Percentiles rank a stretch among this genome's conserved stretches.
Evolutionary conservation across 1,284 basidiomycete genomes (phyloP).

Genomic region (Heterobasidion parviporum): DNA sequence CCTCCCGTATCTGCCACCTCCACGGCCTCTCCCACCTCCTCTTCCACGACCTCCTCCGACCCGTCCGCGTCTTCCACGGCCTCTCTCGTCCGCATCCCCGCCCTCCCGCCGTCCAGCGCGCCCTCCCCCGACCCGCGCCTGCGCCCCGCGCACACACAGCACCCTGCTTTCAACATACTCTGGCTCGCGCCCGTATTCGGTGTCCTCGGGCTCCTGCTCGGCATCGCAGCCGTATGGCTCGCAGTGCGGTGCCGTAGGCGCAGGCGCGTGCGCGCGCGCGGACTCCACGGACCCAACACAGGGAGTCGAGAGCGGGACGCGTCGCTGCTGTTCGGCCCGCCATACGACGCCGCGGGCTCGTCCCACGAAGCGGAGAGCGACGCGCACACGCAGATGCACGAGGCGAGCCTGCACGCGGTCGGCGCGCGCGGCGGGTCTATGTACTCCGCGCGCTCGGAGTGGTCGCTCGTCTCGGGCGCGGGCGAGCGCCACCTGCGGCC

Average conservation of each 20-base stretch:
- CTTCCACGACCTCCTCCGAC: neutral
- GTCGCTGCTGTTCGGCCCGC: conserved; percentile 27
- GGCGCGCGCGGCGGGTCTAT: conserved; percentile 22
- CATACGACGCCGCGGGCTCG: conserved; percentile 23
- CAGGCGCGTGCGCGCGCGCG: neutral
- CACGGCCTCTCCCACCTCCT: conserved; percentile 1
- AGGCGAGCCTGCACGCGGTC: conserved; percentile 12
- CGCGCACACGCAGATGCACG: conserved; percentile 13
- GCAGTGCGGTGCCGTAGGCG: conserved; percentile 16
- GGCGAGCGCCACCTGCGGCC: too few species aligned
- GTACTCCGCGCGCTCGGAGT: conserved; percentile 3
- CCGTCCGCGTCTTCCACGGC: conserved; percentile 4
- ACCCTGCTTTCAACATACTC: conserved; percentile 21
- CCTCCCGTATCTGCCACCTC: neutral
- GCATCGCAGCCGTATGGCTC: conserved; percentile 20
- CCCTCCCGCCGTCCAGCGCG: conserved; percentile 28
- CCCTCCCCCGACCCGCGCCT: conserved; percentile 16
- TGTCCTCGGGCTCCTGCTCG: conserved; percentile 26
- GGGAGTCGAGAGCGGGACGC: neutral
- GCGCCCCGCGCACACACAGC: conserved; percentile 11
- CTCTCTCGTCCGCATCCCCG: conserved; percentile 24
- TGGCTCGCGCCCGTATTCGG: conserved; percentile 34
- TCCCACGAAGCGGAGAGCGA: conserved; percentile 1
- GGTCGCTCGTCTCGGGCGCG: neutral
- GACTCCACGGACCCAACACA: neutral